Evolutionary conservation across 1,284 basidiomycete species (phyloP), one percentile per base, ranked within the genome.

Genomic region (Fomitiporia mediterranea): DNA sequence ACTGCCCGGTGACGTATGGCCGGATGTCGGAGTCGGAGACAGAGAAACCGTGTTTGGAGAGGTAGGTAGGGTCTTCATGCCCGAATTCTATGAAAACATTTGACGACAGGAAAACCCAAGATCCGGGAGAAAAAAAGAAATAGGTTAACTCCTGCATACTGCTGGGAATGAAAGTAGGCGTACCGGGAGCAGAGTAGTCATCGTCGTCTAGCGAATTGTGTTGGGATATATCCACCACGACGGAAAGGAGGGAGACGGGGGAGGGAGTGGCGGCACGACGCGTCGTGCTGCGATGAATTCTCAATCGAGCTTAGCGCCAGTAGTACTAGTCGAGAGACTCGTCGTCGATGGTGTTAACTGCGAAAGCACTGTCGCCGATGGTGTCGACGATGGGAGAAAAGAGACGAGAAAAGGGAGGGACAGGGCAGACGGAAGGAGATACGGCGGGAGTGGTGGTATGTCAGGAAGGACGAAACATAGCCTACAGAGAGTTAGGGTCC

Each of bases 161-260:
- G 21, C 47, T 15, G 2, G 38, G 6, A 38, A 23, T 35, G 25
- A 38, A 4, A 46, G 13, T 25, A 3, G 21, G 48, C 53, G 28
- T 34, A 55, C 53, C 43, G 42, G 28, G 28, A 43, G 34, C 53
- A 47, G 38, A 47, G 53, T 30, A 11, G 53, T n/a, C 53, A 55
- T 55, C 30, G 34, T 1, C 17, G 19, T 6, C 39, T 48, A 47
- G n/a, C 25, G 28, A 13, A 25, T 25, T 8, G 23, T 43, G 43
- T 27, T 32, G 42, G 25, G 17, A 25, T 8, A 25, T 2, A 8
- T 13, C 34, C 17, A 51, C 15, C 23, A 23, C 30, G 28, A 25
- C 13, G n/a, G 30, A 47, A 48, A 43, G 38, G 28, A n/a, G 32
- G 43, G 30, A n/a, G n/a, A 17, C 4, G 5, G 48, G 27, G 34